These are phyloP conservation scores for Salvia sclarea DNA, from an alignment of 305 asterid species.

Conservation along the genomic window DNA sequence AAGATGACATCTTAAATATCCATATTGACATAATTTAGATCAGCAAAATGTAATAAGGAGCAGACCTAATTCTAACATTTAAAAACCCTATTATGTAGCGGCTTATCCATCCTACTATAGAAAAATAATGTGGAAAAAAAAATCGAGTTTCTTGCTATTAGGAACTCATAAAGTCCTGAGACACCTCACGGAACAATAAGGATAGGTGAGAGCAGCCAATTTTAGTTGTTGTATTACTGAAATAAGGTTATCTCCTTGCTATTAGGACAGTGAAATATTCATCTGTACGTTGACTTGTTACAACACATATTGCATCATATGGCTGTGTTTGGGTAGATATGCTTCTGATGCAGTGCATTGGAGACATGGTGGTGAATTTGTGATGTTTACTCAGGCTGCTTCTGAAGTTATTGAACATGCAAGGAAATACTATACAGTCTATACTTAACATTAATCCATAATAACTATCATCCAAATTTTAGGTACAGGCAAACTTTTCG, in stretches of 20 bases:
- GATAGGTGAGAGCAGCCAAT: background rate
- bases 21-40: constrained; percentile 20
- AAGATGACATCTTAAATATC: constrained; percentile 29
- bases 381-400: constrained; percentile 9
- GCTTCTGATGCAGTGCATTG: constrained; percentile 23
- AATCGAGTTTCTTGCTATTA: constrained; percentile 18
- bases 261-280: background rate
- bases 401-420: constrained; percentile 8
- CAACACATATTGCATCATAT: background rate
- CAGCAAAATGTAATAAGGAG: constrained; percentile 3
- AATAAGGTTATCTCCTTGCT: constrained; percentile 4
- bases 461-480: constrained; percentile 19
- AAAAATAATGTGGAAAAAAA: constrained; percentile 9
- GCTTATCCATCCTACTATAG: constrained; percentile 12
- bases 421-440: background rate
- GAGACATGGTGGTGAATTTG: constrained; percentile 9
- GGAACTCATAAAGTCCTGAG: constrained; percentile 14
- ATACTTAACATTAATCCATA: too few relatives aligned
- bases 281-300: constrained; percentile 4
- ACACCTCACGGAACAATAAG: constrained; percentile 2
- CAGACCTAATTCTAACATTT: constrained; percentile 13
- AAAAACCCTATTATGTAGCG: constrained; percentile 16
- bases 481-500: constrained; percentile 9
- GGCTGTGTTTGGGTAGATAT: background rate
- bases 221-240: background rate